phyloP scores from a whole-genome alignment of 2,329 filamentous ascomycete genomes.

The Tetracladium maxilliforme region DNA sequence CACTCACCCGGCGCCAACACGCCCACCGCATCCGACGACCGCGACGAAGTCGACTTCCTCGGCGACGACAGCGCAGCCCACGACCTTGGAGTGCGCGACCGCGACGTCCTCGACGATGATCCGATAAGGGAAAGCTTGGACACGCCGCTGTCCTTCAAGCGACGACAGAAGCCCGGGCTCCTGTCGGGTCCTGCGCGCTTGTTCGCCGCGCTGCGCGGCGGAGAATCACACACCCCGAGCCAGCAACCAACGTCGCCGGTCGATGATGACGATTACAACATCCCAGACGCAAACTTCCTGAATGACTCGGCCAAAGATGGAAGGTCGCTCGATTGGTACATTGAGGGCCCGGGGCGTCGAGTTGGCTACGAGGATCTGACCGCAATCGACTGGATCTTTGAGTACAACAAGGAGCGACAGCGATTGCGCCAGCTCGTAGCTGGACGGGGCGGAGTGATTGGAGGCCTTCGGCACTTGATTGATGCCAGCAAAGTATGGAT shows the following conservation, averaged over 20 bases:
- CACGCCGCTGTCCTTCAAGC: conserved; percentile 55
- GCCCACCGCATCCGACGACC: conserved; percentile 17
- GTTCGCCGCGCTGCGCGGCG: conserved; percentile 30
- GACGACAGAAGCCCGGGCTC: conserved; percentile 43
- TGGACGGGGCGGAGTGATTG: conserved; percentile 53
- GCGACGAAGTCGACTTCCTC: conserved; percentile 29
- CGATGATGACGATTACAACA: conserved; percentile 1
- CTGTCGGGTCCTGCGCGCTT: conserved; percentile 31
- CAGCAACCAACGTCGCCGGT: conserved; percentile 3
- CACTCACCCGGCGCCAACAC: conserved; percentile 5
- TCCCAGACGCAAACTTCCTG: conserved; percentile 9
- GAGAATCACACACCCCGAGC: conserved; percentile 11
- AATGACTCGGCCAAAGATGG: conserved; percentile 25
- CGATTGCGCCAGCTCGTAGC: conserved; percentile 64
- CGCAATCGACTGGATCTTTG: conserved; percentile 98
- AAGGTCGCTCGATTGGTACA: conserved; percentile 62
- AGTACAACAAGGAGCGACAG: conserved; percentile 92
- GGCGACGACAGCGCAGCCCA: conserved; percentile 14
- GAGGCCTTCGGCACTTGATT: conserved; percentile 56
- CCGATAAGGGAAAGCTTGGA: conserved; percentile 33
- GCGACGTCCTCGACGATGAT: conserved; percentile 35
- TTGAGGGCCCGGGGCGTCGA: conserved; percentile 74
- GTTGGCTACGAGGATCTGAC: conserved; percentile 94
- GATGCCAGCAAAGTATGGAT: conserved; percentile 90
- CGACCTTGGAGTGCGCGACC: conserved; percentile 11